Percentiles rank a stretch among this genome's conserved stretches.
Conservation (phyloP, 768 basidiomycete genomes). For the Leccinellum rugosiceps region DNA sequence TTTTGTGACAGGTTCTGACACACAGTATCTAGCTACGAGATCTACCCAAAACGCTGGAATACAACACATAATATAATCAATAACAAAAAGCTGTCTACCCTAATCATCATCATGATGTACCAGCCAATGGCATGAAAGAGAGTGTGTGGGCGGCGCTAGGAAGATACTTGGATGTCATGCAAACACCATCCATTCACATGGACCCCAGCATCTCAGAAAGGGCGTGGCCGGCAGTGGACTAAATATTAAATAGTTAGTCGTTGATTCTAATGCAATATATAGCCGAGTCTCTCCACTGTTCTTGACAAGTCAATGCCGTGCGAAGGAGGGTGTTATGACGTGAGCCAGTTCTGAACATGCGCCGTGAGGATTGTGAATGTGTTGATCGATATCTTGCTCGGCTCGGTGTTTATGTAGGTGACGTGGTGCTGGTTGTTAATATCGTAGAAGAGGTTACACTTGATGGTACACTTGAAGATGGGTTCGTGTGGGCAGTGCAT, state of each 20-base stretch:
- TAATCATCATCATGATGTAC: constrained; percentile 7
- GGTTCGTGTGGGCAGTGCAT: constrained; percentile 19
- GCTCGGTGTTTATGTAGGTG: constrained; percentile 17
- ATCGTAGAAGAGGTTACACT: constrained; percentile 19
- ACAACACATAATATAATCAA: constrained; percentile 23
- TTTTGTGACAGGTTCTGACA: not conserved
- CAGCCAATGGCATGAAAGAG: constrained; percentile 10
- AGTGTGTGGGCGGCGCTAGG: constrained; percentile 3
- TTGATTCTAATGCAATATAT: constrained; percentile 23
- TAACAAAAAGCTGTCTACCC: constrained; percentile 20
- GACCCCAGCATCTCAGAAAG: constrained; percentile 8
- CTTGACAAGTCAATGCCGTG: constrained; percentile 11
- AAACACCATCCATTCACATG: constrained; percentile 15
- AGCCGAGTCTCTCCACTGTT: constrained; percentile 17
- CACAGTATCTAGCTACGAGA: constrained; percentile 1
- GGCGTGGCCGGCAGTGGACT: constrained; percentile 9
- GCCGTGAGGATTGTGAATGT: constrained; percentile 6
- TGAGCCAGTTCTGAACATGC: constrained; percentile 9
- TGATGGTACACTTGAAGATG: constrained; percentile 16
- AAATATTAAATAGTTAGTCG: constrained; percentile 25
- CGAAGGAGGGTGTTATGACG: constrained; percentile 3
- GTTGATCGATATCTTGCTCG: constrained; percentile 3
- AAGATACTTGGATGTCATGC: constrained; percentile 11
- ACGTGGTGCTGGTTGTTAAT: constrained; percentile 17
- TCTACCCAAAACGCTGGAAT: constrained; percentile 3